phyloP scores from a whole-genome alignment of 257 asterid genomes.

The Solanum dulcamara region DNA sequence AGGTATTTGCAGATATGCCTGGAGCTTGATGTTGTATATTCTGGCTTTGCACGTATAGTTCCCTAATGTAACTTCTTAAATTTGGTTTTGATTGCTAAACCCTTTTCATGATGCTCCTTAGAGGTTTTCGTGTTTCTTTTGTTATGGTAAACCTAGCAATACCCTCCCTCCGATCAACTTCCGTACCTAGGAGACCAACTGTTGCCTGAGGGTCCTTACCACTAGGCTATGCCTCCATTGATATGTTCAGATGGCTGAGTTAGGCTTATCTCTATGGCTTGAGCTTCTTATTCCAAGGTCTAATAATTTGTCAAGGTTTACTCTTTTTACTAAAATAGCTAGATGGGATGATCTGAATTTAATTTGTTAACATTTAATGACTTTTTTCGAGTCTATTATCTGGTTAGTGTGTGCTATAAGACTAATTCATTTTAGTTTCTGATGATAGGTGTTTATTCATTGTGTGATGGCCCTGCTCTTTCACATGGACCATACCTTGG shows the following conservation, averaged over 20 bases:
- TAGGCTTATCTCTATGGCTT: neutral
- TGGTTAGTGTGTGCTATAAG: neutral
- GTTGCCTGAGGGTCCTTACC: neutral
- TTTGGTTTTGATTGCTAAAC: neutral
- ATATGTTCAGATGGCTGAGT: neutral
- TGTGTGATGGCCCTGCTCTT: slow-evolving; percentile 62
- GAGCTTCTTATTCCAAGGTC: neutral
- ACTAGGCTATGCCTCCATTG: neutral
- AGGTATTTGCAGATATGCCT: neutral
- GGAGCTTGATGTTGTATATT: neutral
- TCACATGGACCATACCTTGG: slow-evolving; percentile 89
- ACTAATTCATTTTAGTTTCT: slow-evolving; percentile 8
- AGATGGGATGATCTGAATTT: neutral
- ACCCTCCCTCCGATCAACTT: neutral
- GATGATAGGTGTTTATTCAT: slow-evolving; percentile 61
- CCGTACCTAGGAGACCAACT: neutral
- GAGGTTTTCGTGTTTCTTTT: neutral
- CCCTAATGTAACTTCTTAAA: neutral
- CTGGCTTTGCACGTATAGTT: neutral
- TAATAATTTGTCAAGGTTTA: neutral
- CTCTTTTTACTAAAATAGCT: neutral
- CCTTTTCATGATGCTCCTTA: neutral
- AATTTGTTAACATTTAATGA: neutral
- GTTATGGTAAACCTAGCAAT: neutral
- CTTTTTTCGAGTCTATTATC: neutral